Base-by-base conservation (phyloP, 495 filamentous ascomycete species). In the Aspergillus funiculosus region DNA sequence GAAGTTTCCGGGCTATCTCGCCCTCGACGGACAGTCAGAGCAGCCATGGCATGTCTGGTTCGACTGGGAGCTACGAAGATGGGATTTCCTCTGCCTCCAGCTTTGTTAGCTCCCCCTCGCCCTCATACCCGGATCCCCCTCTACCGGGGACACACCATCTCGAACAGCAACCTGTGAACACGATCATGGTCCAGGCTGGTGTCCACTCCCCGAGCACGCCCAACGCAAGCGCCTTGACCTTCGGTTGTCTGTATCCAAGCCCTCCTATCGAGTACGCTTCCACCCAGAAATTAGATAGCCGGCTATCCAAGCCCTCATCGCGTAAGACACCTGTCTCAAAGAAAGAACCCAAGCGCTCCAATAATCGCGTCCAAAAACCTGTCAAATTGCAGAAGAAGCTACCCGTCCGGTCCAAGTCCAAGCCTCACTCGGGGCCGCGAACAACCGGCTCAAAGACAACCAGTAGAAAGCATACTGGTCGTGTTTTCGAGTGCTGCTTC, bases 401-500 rank as follows among this genome's bases (percentile, higher is more conserved):
- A 27, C 39, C 46, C 5, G 43, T 52, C 17, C 39, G 29, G 17
- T 7, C 46, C 26, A 50, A 39, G 22, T 41, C 46, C 26, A 50
- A 39, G 22, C 41, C 55, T 17, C 56, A 19, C 28, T 38, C 50
- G 39, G 1, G 43, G 36, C 8, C 56, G 30, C 6, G 39, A 30
- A 15, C 35, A n/a, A 20, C 30, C n/a, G 9, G 45, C 1, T 46
- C 46, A 31, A 19, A n/a, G 14, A 29, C 49, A 3, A 39, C 26
- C 7, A 26, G 22, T 5, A 60, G 57, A 24, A 57, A 58, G 40
- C 40, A 45, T 15, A 30, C 51, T 17, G 42, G 71, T 1, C 81
- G 86, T 3, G 81, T 83, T 0, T 95, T 90, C 61, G 66, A 73
- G 36, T 97, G 91, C 68, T 82, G 84, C 46, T 91, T 95, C 66